Percentiles rank a stretch among this genome's conserved stretches.
These are phyloP conservation scores for Mortierella antarctica DNA, from an alignment of 192 early-diverging fungal species.

Conservation along the genomic window DNA sequence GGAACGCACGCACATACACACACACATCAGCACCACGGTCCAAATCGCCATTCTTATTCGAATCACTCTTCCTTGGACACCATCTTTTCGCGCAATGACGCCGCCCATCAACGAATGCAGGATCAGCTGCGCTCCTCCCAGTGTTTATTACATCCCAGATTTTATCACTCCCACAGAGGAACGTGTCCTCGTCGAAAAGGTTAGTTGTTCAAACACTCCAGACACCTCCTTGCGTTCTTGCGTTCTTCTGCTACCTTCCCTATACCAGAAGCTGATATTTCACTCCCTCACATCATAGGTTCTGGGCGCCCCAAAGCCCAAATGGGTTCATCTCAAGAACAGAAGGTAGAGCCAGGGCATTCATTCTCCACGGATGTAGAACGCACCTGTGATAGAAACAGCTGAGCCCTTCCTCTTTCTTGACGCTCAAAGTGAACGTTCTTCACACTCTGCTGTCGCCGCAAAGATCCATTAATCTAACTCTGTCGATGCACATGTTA, in stretches of 20 bases:
- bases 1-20: neutral
- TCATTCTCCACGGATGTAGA: conserved; percentile 1
- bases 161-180: conserved; percentile 53
- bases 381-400: neutral
- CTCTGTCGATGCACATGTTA: neutral
- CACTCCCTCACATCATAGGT: conserved; percentile 30
- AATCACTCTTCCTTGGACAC: neutral
- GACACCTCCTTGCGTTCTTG: too few relatives aligned
- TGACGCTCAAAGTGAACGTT: conserved; percentile 22
- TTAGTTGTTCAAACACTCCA: neutral
- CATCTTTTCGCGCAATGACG: conserved; percentile 13
- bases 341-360: conserved; percentile 41
- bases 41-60: neutral
- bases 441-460: too few relatives aligned
- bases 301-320: conserved; percentile 56
- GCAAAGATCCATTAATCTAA: neutral
- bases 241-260: too few relatives aligned
- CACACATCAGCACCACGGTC: neutral
- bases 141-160: conserved; percentile 55
- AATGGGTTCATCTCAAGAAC: conserved; percentile 63
- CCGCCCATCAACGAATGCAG: conserved; percentile 1
- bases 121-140: conserved; percentile 29
- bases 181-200: conserved; percentile 49
- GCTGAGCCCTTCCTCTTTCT: conserved; percentile 4
- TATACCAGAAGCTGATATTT: neutral